Percentiles rank a stretch among this genome's conserved stretches.
Conservation (phyloP, 2,329 filamentous ascomycete genomes). For the Pseudovirgaria hyperparasitica region DNA sequence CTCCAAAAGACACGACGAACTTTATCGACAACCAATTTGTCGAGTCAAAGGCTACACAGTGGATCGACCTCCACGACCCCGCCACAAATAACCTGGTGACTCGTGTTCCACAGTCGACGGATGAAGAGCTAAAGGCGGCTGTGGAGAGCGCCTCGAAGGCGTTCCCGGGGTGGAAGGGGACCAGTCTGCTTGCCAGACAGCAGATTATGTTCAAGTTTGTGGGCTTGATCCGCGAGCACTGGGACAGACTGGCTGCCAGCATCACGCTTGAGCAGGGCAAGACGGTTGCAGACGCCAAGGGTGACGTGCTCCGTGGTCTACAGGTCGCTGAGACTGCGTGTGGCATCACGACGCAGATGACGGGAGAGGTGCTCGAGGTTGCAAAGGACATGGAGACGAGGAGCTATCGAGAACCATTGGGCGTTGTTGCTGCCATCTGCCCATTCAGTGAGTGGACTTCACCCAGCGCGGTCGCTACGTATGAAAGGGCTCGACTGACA, state of each 20-base stretch:
- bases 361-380: constrained; percentile 73
- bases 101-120: constrained; percentile 68
- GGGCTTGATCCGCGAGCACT: constrained; percentile 66
- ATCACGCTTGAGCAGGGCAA: constrained; percentile 84
- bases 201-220: constrained; percentile 84
- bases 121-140: constrained; percentile 61
- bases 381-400: constrained; percentile 84
- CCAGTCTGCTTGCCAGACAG: constrained; percentile 60
- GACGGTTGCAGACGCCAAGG: constrained; percentile 71
- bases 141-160: constrained; percentile 66
- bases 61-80: constrained; percentile 71
- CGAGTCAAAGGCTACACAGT: constrained; percentile 53
- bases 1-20: constrained; percentile 61
- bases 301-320: constrained; percentile 68
- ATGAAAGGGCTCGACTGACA: constrained; percentile 12
- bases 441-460: constrained; percentile 56
- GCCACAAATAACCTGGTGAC: constrained; percentile 79
- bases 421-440: constrained; percentile 73
- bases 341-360: constrained; percentile 67
- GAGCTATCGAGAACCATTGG: constrained; percentile 69
- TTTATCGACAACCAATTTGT: constrained; percentile 74
- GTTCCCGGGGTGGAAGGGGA: constrained; percentile 61
- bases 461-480: no score
- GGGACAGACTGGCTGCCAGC: constrained; percentile 71
- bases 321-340: constrained; percentile 79